A percentile compares a stretch with the other conserved stretches of the same genome.
Conservation (phyloP, 2,329 filamentous ascomycete species). For the Stachybotrys elegans region DNA sequence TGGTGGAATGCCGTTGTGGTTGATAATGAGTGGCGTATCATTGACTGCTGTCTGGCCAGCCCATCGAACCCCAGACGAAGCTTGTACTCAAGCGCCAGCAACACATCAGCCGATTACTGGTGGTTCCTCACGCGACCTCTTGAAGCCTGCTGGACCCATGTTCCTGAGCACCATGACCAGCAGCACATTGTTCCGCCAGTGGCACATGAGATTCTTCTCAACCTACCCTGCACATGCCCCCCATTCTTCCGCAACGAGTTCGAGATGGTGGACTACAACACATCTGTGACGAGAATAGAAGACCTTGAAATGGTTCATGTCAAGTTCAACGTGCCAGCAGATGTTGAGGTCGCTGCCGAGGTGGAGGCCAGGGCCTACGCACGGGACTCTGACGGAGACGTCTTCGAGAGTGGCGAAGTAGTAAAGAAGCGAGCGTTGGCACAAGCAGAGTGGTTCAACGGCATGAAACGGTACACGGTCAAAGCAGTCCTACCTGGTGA, state of each 20-base stretch:
- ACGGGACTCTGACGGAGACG: constrained; percentile 81
- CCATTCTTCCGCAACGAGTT: constrained; percentile 80
- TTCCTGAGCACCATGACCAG: constrained; percentile 80
- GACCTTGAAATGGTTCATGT: constrained; percentile 91
- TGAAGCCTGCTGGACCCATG: constrained; percentile 93
- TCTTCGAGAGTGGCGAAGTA: constrained; percentile 86
- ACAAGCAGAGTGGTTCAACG: constrained; percentile 86
- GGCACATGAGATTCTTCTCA: constrained; percentile 77
- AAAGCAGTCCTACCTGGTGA: constrained; percentile 90
- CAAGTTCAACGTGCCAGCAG: constrained; percentile 78
- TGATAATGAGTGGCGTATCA: constrained; percentile 92
- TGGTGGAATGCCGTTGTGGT: constrained; percentile 96
- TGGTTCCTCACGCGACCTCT: constrained; percentile 89
- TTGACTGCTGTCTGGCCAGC: constrained; percentile 88
- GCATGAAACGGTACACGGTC: constrained; percentile 85
- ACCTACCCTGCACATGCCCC: constrained; percentile 80
- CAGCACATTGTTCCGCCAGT: constrained; percentile 91
- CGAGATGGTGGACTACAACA: constrained; percentile 85
- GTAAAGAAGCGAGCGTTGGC: constrained; percentile 81
- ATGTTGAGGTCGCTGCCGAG: constrained; percentile 89
- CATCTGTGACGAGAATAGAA: constrained; percentile 77
- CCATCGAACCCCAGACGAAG: constrained; percentile 80
- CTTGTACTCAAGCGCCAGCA: constrained; percentile 69
- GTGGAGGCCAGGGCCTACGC: constrained; percentile 80
- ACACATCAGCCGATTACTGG: constrained; percentile 73